A percentile compares a stretch with the other conserved stretches of the same genome.
Conservation (phyloP, 176 grass and related monocot species). For the Eragrostis curvula region DNA sequence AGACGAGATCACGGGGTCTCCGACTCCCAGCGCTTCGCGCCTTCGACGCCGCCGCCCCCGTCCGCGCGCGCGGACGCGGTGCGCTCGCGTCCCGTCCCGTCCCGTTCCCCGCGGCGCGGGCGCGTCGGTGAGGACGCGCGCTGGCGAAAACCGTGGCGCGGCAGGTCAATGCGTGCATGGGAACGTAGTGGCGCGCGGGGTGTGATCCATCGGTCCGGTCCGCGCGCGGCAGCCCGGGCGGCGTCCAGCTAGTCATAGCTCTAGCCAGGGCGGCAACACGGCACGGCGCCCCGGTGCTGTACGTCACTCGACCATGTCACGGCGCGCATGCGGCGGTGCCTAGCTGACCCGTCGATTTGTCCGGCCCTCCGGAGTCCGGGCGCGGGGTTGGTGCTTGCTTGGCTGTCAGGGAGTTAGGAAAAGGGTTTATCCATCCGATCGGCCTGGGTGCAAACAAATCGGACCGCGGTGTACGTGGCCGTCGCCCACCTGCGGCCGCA, state of each 20-base stretch:
- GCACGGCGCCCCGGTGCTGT: not conserved
- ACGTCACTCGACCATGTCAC: not conserved
- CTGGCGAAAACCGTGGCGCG: constrained; percentile 1
- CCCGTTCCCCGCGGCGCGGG: not conserved
- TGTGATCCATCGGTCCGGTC: not conserved
- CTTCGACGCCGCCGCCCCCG: not conserved
- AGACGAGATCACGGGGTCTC: constrained; percentile 8
- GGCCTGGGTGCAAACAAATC: not conserved
- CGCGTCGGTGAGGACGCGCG: constrained; percentile 22
- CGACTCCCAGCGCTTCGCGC: not conserved
- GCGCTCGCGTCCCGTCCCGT: too few relatives aligned
- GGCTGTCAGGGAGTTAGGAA: constrained; percentile 27
- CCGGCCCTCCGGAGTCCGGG: not conserved
- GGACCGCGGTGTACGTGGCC: constrained; percentile 1
- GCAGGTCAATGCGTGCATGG: constrained; percentile 39
- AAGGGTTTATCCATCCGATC: not conserved
- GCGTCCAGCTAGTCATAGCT: not conserved
- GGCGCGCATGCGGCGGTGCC: constrained; percentile 7
- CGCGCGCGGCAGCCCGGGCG: not conserved
- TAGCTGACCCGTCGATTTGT: constrained; percentile 40
- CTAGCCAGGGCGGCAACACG: not conserved
- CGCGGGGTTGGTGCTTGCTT: constrained; percentile 38
- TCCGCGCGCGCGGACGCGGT: not conserved
- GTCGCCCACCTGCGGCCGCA: not conserved
- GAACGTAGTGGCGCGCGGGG: constrained; percentile 10